Percentiles rank a stretch among this genome's conserved stretches.
These are phyloP conservation scores for Chytriomyces hyalinus DNA, from an alignment of 192 early-diverging fungal genomes.

Conservation along the genomic window DNA sequence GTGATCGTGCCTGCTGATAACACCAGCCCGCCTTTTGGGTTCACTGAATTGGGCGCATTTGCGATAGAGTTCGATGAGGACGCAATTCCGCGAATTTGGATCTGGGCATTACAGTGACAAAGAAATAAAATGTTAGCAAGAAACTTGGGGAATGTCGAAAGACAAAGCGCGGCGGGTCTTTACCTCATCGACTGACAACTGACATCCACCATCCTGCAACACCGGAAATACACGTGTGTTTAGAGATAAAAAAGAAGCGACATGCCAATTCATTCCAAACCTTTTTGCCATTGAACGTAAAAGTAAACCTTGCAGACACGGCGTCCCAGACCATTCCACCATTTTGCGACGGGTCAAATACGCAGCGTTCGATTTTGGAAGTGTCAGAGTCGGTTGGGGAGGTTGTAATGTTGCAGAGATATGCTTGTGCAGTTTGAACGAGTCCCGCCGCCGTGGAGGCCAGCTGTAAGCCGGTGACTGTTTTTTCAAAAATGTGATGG, in stretches of 20 bases:
- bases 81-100: not conserved
- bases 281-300: not conserved
- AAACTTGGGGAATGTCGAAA: not conserved
- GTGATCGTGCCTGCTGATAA: not conserved
- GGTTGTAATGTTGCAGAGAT: conserved; percentile 5
- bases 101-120: not conserved
- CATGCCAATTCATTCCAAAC: not conserved
- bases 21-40: no score
- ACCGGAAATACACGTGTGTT: no score
- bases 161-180: no score
- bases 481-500: not conserved
- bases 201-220: conserved; percentile 2
- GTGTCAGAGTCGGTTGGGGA: not conserved
- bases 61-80: no score
- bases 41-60: no score
- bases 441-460: not conserved
- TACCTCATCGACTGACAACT: conserved; percentile 12
- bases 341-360: conserved; percentile 1
- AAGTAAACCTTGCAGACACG: conserved; percentile 15
- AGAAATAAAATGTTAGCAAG: not conserved
- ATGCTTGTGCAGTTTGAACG: conserved; percentile 13
- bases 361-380: not conserved
- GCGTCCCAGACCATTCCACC: conserved; percentile 22
- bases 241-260: no score
- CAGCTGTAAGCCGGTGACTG: conserved; percentile 1